Base-by-base conservation (phyloP, 371 early-diverging fungal genomes). In the Lichtheimia ramosa region DNA sequence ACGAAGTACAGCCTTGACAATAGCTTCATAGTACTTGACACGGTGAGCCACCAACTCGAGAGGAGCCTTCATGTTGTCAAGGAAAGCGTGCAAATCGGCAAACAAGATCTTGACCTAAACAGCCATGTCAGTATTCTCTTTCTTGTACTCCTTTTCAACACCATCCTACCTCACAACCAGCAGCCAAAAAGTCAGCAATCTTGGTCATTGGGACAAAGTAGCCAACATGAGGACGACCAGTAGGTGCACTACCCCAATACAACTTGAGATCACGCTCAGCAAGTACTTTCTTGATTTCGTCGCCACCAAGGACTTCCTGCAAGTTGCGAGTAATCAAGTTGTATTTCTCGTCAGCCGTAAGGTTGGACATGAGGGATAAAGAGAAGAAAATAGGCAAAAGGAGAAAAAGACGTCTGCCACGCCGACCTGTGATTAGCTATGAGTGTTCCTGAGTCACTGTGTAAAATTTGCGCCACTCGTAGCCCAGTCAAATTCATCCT, bases 221-320 rank as follows among this genome's bases (percentile, higher is more conserved):
- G 54, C 95, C 99, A 66, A 99, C 86, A 72, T 99, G 99, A 24
- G 98, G 98, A 71, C 89, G 91, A 59, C 99, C 99, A 3, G 99
- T 99, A 6, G 99, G 91, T 18, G 99, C 99, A 25, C 99, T 99
- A 50, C 99, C 99, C 99, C 99, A 99, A 88, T 99, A 99, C 68
- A 99, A 76, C 63, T 89, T 93, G 41, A 99, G 75, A 74, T 97
- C 93, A 56, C 99, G 88, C 72, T 96, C 93, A 3, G 75, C 77
- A 18, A 99, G 85, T 53, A 96, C 85, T 63, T 90, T 83, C 65
- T 90, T 86, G 49, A 99, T 85, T 68, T 95, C 89, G 39, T 94
- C 97, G 16, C 74, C 88, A 58, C 97, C 98, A n/a, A 99, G 85
- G 18, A 93, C 88, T 73, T 99, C 99, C 74, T 99, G 96, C 53